These are phyloP conservation scores for Posidonia australis DNA, from an alignment of 106 monocot species.

Conservation along the genomic window DNA sequence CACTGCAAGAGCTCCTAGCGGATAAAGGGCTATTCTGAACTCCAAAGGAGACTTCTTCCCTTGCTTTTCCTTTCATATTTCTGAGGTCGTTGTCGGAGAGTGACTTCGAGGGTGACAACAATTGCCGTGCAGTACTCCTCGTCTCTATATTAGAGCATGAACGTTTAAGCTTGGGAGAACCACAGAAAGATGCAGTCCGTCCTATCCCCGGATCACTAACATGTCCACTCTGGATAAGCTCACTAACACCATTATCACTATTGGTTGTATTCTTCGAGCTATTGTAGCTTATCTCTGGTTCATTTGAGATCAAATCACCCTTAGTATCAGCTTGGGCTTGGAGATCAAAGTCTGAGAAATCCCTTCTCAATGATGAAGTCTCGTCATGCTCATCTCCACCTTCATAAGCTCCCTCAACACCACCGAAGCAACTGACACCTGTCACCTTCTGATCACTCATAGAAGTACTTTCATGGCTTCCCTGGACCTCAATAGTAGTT, in stretches of 20 bases:
- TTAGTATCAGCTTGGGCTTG: conserved; percentile 17
- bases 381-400: conserved; percentile 75
- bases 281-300: not conserved
- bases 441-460: conserved; percentile 6
- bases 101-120: conserved; percentile 25
- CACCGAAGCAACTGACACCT: conserved; percentile 6
- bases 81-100: conserved; percentile 40
- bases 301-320: conserved; percentile 2
- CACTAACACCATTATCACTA: conserved; percentile 25
- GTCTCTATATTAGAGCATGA: conserved; percentile 95
- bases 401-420: conserved; percentile 48
- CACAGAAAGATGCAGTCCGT: conserved; percentile 13
- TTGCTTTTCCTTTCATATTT: conserved; percentile 14
- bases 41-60: not conserved
- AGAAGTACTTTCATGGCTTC: not conserved
- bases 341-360: conserved; percentile 52
- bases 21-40: conserved; percentile 42
- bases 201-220: conserved; percentile 54
- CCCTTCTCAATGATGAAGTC: conserved; percentile 36
- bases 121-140: conserved; percentile 16
- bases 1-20: conserved; percentile 46
- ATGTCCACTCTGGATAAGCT: conserved; percentile 34
- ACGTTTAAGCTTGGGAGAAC: conserved; percentile 45
- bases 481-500: not conserved
- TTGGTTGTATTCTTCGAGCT: conserved; percentile 18